Conservation (phyloP, 352 stramenopile genomes). For the Bremia lactucae region DNA sequence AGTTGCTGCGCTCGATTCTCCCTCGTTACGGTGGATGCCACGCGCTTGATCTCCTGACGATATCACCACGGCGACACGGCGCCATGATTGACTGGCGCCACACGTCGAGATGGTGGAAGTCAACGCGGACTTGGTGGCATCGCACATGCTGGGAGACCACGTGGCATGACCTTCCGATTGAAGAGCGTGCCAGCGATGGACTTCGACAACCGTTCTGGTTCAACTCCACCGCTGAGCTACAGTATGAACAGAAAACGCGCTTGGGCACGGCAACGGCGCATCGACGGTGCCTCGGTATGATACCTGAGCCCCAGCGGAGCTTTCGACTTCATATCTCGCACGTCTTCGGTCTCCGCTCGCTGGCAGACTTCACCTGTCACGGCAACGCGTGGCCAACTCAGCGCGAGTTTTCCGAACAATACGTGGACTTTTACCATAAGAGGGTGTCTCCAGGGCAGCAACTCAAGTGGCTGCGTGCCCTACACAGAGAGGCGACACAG, state of each 20-base stretch:
- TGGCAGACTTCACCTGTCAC: neutral
- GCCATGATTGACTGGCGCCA: neutral
- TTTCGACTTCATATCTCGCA: neutral
- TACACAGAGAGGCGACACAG: no score
- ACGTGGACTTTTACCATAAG: no score
- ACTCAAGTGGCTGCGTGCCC: no score
- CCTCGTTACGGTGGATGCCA: neutral
- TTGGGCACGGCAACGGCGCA: neutral
- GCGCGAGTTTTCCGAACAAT: no score
- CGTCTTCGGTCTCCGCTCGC: neutral
- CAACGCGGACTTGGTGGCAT: neutral
- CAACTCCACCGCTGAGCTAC: neutral
- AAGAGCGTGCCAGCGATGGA: neutral
- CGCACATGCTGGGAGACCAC: neutral
- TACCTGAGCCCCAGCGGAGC: neutral
- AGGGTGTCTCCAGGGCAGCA: no score
- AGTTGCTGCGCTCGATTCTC: neutral
- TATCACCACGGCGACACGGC: neutral
- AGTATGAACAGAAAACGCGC: neutral
- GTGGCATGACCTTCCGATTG: neutral
- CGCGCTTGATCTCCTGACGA: neutral
- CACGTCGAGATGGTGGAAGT: neutral
- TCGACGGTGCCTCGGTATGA: neutral
- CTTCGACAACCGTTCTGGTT: neutral
- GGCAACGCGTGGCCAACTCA: neutral